Conservation (phyloP, 768 basidiomycete genomes). For the Chlorophyllum brunneum region DNA sequence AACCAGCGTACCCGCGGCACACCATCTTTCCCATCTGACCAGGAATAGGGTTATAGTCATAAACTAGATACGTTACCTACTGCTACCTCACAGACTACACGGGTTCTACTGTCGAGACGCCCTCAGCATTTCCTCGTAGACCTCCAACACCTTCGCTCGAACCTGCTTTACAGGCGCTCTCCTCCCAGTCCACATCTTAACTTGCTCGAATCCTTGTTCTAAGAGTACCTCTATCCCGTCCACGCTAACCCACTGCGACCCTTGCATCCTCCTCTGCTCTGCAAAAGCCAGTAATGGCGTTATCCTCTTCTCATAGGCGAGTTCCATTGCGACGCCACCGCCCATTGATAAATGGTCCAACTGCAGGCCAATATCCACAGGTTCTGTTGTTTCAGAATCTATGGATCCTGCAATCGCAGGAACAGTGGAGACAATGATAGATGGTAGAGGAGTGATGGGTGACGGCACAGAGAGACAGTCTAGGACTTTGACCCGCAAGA, state of each 20-base stretch:
- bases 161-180: constrained; percentile 40
- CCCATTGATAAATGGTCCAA: constrained; percentile 34
- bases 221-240: constrained; percentile 62
- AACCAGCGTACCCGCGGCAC: too few species aligned
- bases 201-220: constrained; percentile 69
- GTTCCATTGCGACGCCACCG: constrained; percentile 56
- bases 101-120: background rate
- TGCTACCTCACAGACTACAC: background rate
- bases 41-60: too few species aligned
- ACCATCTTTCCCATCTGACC: too few species aligned
- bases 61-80: too few species aligned
- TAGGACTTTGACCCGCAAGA: constrained; percentile 47
- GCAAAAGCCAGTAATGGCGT: constrained; percentile 64
- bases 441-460: constrained; percentile 32
- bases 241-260: constrained; percentile 47
- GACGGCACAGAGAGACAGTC: constrained; percentile 45
- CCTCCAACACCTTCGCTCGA: constrained; percentile 39
- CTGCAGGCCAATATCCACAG: constrained; percentile 40
- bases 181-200: constrained; percentile 58
- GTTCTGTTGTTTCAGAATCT: constrained; percentile 15
- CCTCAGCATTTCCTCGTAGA: constrained; percentile 27
- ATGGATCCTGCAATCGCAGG: constrained; percentile 43
- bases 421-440: constrained; percentile 68
- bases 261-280: constrained; percentile 25
- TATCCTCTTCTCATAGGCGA: constrained; percentile 68